Conservation (phyloP, 441 rosid genomes). For the Pelargonium citronellum region DNA sequence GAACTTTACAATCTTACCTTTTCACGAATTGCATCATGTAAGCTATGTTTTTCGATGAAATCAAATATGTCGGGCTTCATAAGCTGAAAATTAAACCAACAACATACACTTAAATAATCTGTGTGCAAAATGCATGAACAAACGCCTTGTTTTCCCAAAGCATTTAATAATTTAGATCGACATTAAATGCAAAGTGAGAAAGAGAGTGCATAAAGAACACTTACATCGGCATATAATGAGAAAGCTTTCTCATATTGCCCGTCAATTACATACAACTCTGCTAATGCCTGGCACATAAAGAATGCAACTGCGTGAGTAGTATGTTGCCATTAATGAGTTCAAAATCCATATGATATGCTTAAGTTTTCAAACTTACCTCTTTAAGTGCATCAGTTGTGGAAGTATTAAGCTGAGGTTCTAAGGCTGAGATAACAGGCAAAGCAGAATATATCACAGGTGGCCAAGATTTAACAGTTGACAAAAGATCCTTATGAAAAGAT, state of each 20-base stretch:
- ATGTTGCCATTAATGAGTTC: constrained; percentile 17
- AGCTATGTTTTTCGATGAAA: constrained; percentile 74
- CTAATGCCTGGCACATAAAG: constrained; percentile 61
- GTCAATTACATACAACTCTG: constrained; percentile 80
- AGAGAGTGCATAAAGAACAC: constrained; percentile 28
- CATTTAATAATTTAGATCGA: constrained; percentile 4
- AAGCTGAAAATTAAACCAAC: constrained; percentile 53
- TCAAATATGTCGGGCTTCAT: constrained; percentile 88
- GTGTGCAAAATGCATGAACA: constrained; percentile 13
- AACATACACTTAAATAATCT: constrained; percentile 14
- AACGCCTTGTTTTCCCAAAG: neutral
- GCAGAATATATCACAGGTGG: constrained; percentile 77
- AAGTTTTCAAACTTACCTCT: constrained; percentile 50
- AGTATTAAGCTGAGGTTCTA: constrained; percentile 93
- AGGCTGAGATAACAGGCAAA: constrained; percentile 83
- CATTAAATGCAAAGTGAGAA: neutral
- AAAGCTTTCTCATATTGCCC: constrained; percentile 89
- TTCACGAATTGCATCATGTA: constrained; percentile 78
- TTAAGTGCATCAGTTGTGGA: constrained; percentile 79
- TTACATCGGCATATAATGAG: constrained; percentile 93
- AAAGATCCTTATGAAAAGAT: constrained; percentile 67
- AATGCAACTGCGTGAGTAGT: constrained; percentile 13
- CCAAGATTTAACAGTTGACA: constrained; percentile 94
- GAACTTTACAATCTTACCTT: constrained; percentile 52
- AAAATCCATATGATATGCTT: constrained; percentile 16